Base-by-base conservation (phyloP, 495 filamentous ascomycete genomes). In the Xylaria flabelliformis region DNA sequence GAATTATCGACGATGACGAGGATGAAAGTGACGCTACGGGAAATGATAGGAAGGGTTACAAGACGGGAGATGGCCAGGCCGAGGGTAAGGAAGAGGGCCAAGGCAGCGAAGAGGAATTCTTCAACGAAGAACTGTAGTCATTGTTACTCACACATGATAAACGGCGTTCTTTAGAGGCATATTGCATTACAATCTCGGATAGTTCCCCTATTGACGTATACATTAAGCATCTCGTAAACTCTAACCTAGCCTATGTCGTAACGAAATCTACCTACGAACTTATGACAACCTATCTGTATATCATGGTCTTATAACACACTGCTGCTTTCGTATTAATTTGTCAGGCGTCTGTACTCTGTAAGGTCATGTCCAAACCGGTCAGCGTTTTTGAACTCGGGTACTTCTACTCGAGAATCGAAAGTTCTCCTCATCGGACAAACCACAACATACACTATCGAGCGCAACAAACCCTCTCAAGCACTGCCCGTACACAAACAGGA, bases 61-160 rank as follows among this genome's bases (percentile, higher is more conserved):
- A 44, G 32, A 70, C 81, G 66, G 56, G 17, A 9, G 56, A 61
- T 3, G 19, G 32, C 58, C 58, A 61, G 34, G 58, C 58, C 3
- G 12, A 64, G 61, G 59, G 59, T n/a, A 24, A 63, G 36, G 39
- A 44, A 21, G 39, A 64, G 39, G 61, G 29, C 39, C n/a, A 64
- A 15, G 85, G 85, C 4, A 84, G 83, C 50, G 75, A 84, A 65
- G 84, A 87, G 70, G 76, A 80, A 61, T 83, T 84, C 71, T 84
- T 81, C 77, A 83, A 82, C 64, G 85, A 86, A 48, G 84, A 85
- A 26, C 73, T 87, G 67, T 86, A 63, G 75, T 8, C n/a, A 39
- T 61, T 67, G 58, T 36, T 24, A 53, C 24, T 48, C 12, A 64
- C 67, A 74, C 34, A 55, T 53, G 67, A 73, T 71, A 71, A 71